Percentiles rank a stretch among this genome's conserved stretches.
Evolutionary conservation across 148 eudicot genomes (phyloP).

Genomic region (Vaccinium darrowii): DNA sequence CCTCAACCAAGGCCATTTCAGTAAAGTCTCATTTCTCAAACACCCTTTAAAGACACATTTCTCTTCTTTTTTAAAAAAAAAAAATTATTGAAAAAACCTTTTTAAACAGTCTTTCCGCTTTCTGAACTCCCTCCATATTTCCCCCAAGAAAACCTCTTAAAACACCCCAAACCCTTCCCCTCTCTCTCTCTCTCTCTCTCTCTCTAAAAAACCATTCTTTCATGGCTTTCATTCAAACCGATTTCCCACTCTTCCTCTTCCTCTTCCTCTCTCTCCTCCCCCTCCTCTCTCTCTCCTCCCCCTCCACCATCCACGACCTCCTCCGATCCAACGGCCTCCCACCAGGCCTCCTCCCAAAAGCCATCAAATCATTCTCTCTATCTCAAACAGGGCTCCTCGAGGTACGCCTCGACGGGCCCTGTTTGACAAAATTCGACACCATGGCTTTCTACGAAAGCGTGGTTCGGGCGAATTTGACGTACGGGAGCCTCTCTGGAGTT

Average conservation of each 20-base stretch:
- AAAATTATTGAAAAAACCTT: not conserved
- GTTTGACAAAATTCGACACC: slow-evolving; percentile 71
- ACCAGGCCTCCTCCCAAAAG: slow-evolving; percentile 64
- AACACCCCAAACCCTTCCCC: slow-evolving; percentile 20
- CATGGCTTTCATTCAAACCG: slow-evolving; percentile 11
- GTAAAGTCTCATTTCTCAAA: not conserved
- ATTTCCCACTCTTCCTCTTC: not conserved
- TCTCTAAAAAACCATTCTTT: not conserved
- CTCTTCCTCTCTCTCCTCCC: slow-evolving; percentile 5
- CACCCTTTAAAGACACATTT: not conserved
- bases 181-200: slow-evolving; percentile 10
- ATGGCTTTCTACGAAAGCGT: slow-evolving; percentile 70
- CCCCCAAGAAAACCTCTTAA: slow-evolving; percentile 10
- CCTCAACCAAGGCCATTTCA: not conserved
- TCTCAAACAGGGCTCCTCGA: slow-evolving; percentile 49
- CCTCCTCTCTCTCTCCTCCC: slow-evolving; percentile 3
- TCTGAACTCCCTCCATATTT: slow-evolving; percentile 28
- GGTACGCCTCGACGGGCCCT: slow-evolving; percentile 57
- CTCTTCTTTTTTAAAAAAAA: not conserved
- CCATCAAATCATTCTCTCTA: slow-evolving; percentile 54
- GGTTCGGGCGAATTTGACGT: slow-evolving; percentile 62
- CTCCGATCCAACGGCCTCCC: slow-evolving; percentile 62
- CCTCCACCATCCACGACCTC: slow-evolving; percentile 61
- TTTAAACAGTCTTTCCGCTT: slow-evolving; percentile 30
- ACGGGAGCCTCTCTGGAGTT: slow-evolving; percentile 61